Percentiles rank a stretch among this genome's conserved stretches.
Evolutionary conservation across 148 eudicot species (phyloP).

Genomic region (Cornus florida): DNA sequence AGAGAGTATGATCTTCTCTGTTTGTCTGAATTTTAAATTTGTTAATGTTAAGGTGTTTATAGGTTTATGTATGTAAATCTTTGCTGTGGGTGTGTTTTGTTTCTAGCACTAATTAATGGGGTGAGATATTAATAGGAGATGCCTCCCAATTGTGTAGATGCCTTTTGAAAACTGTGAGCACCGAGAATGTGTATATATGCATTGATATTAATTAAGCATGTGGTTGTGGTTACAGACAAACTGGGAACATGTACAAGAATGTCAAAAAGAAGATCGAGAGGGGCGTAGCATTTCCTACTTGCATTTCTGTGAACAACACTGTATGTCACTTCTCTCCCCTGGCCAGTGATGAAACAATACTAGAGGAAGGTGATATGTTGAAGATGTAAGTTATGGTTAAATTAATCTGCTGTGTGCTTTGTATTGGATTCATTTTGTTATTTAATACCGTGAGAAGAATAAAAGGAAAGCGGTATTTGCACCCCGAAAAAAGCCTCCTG

Average conservation of each 20-base stretch:
- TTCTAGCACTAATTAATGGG: not conserved
- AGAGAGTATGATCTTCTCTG: constrained; percentile 45
- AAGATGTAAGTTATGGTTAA: constrained; percentile 63
- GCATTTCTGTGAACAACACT: constrained; percentile 86
- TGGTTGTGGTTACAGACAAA: constrained; percentile 41
- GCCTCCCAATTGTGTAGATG: too few relatives aligned
- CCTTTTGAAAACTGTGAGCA: too few relatives aligned
- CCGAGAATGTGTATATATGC: not conserved
- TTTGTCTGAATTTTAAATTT: not conserved
- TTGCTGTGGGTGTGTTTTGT: not conserved
- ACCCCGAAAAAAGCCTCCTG: too few relatives aligned
- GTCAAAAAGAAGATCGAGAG: constrained; percentile 91
- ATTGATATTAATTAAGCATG: not conserved
- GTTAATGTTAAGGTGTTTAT: not conserved
- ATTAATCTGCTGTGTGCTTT: not conserved
- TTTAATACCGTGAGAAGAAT: not conserved
- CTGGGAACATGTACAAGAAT: constrained; percentile 79
- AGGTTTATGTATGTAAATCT: not conserved
- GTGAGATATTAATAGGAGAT: too few relatives aligned
- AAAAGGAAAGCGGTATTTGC: not conserved
- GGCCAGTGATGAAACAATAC: constrained; percentile 70
- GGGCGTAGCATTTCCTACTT: constrained; percentile 93
- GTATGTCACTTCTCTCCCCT: constrained; percentile 82
- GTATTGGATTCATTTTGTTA: not conserved
- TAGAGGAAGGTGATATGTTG: constrained; percentile 79